phyloP scores from a whole-genome alignment of 306 rosid species.

The Begonia masoniana region DNA sequence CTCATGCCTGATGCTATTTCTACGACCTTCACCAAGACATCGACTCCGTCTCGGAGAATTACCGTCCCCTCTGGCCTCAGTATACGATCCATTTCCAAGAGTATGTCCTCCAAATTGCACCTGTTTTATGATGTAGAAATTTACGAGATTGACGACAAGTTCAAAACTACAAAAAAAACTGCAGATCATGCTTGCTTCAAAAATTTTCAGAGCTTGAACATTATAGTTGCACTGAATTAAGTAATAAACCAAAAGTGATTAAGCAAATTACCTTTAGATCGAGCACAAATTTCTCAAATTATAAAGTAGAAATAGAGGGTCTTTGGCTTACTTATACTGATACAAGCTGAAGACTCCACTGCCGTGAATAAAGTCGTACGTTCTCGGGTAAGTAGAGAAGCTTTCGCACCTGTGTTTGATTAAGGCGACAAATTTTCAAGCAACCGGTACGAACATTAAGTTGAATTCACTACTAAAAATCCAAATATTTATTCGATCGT shows the following conservation, averaged over 20 bases:
- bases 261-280: too few species aligned
- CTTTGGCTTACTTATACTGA: constrained; percentile 45
- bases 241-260: too few species aligned
- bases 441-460: background rate
- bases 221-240: too few species aligned
- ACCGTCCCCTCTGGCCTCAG: constrained; percentile 77
- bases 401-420: constrained; percentile 81
- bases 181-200: too few species aligned
- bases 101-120: constrained; percentile 74
- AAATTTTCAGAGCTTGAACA: background rate
- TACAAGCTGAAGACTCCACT: constrained; percentile 70
- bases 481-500: background rate
- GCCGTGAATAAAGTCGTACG: constrained; percentile 88
- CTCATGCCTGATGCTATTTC: constrained; percentile 66
- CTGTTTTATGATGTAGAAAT: constrained; percentile 24
- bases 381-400: constrained; percentile 95
- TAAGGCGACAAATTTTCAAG: constrained; percentile 2
- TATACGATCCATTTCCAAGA: constrained; percentile 88
- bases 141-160: too few species aligned
- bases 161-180: too few species aligned
- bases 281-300: too few species aligned
- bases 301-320: constrained; percentile 12
- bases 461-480: background rate
- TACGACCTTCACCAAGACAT: constrained; percentile 65
- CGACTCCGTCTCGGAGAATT: constrained; percentile 68